Base-by-base conservation (phyloP, 2,329 filamentous ascomycete species). In the Graphium sp. region DNA sequence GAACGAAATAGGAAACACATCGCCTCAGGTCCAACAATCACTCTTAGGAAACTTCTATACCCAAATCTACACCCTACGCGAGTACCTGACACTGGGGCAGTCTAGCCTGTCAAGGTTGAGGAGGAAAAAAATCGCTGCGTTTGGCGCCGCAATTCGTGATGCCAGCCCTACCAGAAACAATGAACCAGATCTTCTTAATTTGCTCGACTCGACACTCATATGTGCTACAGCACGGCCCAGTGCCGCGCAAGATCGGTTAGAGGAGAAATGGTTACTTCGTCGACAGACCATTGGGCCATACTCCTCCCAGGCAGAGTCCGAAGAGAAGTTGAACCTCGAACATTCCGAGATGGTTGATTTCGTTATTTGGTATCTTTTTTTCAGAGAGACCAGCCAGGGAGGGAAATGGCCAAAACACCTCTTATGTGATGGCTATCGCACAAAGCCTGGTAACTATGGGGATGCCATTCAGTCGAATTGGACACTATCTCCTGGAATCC, bases 341-440 rank as follows among this genome's bases (percentile, higher is more conserved):
- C 72, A 81, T 14, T 8, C 11, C 21, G 39, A 84, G 77, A 66
- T 87, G 39, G 61, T 87, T 24, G 76, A 85, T 43, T 83, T 80
- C 47, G 66, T 68, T 17, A 69, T 94, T 23, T 84, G 77, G 70
- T 60, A 68, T 7, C 56, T 93, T 2, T 93, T 92, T 48, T 68
- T 66, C 9, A 62, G 66, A 39, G 51, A 57, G 11, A 53, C 59
- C 18, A 45, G 42, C 48, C 17, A 52, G n/a, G 50, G 33, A 48
- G 57, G 38, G 7, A 20, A 36, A 28, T 67, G 64, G 42, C 74
- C 77, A 2, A 65, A 68, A 28, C 81, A 94, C 51, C 43, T 93
- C 5, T 64, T 98, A 5, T 85, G 82, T 39, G 76, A 92, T 56
- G 87, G 87, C 15, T 92, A 75, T 41, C 70, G 76, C 40, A 68